Evolutionary conservation across 1,139 yeast genomes (phyloP).

Genomic region (Sugiyamaella novakii): DNA sequence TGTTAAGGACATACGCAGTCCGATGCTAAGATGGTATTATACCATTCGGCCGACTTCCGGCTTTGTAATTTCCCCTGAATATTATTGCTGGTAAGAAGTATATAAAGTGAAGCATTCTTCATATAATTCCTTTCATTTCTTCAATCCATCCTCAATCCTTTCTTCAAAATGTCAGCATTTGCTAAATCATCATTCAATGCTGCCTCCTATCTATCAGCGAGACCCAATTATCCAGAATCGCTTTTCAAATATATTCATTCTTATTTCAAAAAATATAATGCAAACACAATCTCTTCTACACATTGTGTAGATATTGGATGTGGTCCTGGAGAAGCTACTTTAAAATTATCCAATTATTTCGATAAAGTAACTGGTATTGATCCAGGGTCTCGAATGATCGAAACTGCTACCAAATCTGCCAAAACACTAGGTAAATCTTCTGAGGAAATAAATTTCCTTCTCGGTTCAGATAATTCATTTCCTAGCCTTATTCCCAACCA

Average conservation of each 20-base stretch:
- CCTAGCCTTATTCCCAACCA: slow-evolving; percentile 23
- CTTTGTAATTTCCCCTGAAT: too few species aligned
- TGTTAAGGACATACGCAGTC: too few species aligned
- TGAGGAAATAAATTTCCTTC: slow-evolving; percentile 34
- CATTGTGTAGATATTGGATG: slow-evolving; percentile 67
- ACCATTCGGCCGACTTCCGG: too few species aligned
- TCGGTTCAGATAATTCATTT: slow-evolving; percentile 44
- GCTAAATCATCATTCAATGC: slow-evolving; percentile 62
- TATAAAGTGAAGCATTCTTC: too few species aligned
- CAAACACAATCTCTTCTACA: slow-evolving; percentile 34
- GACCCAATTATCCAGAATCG: slow-evolving; percentile 54
- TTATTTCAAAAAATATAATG: slow-evolving; percentile 21
- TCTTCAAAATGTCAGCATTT: slow-evolving; percentile 57
- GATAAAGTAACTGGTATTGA: slow-evolving; percentile 66
- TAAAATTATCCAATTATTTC: slow-evolving; percentile 52
- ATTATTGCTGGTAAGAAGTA: too few species aligned
- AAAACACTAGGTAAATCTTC: slow-evolving; percentile 12
- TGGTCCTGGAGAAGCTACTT: slow-evolving; percentile 82
- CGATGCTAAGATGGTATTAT: too few species aligned
- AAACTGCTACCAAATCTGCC: slow-evolving; percentile 45
- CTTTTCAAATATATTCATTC: slow-evolving; percentile 26
- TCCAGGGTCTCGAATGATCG: slow-evolving; percentile 64
- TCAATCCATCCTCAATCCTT: too few species aligned
- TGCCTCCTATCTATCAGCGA: slow-evolving; percentile 56
- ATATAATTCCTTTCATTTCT: too few species aligned